Percentiles rank a stretch among this genome's conserved stretches.
Evolutionary conservation across 176 grass and related monocot species (phyloP).

Genomic region (Phyllostachys edulis): DNA sequence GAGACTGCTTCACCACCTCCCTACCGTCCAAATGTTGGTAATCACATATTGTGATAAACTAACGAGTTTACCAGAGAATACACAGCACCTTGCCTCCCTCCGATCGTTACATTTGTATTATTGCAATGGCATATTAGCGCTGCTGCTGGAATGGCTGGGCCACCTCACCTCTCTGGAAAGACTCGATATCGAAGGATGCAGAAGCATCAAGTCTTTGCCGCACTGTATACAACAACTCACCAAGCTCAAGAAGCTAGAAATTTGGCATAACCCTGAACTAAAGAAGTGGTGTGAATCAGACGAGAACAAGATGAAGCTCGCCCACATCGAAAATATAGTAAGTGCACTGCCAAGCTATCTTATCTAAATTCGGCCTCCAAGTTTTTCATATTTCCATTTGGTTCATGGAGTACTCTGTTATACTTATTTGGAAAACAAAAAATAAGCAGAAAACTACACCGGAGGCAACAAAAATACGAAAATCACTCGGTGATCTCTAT

Average conservation of each 20-base stretch:
- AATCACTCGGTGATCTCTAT: too few relatives aligned
- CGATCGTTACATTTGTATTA: rapidly evolving
- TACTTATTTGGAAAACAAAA: too few relatives aligned
- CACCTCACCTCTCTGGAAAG: not conserved
- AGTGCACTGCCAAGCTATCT: too few relatives aligned
- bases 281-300: not conserved
- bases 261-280: rapidly evolving
- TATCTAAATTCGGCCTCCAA: too few relatives aligned
- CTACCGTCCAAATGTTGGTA: not conserved
- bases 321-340: too few relatives aligned
- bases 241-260: not conserved
- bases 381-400: too few relatives aligned
- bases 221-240: not conserved
- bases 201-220: not conserved
- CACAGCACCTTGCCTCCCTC: not conserved
- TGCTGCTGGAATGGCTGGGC: too few relatives aligned
- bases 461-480: too few relatives aligned
- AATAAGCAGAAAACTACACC: too few relatives aligned
- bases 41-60: too few relatives aligned
- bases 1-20: not conserved
- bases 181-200: rapidly evolving
- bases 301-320: not conserved
- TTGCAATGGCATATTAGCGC: too few relatives aligned
- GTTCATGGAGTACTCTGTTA: too few relatives aligned
- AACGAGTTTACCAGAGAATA: not conserved